Base-by-base conservation (phyloP, 495 filamentous ascomycete species). In the Chaetomium tenue region DNA sequence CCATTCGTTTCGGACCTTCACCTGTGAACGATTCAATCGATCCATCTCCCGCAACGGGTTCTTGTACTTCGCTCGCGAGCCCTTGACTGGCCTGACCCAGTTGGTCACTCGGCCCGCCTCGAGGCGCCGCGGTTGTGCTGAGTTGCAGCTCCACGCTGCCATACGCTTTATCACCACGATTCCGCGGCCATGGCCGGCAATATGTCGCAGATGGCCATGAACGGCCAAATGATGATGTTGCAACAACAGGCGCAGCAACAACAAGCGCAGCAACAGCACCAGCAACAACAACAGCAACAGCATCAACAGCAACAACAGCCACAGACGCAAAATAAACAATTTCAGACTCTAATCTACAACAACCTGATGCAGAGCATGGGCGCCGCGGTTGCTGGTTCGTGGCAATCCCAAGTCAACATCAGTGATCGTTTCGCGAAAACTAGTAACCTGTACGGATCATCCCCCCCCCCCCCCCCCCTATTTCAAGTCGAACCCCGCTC, bases 141-240 rank as follows among this genome's bases (percentile, higher is more conserved):
- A 26, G 22, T 25, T 25, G 16, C 54, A 9, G 33, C 3, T 20
- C 26, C 28, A 51, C 28, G 28, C n/a, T 39, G 46, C 58, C 7
- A 18, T 40, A 12, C 13, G 15, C 47, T 7, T 28, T 52, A 16
- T 12, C 66, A 58, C 42, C 48, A 59, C 37, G 22, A 51, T 61
- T 46, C 57, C 60, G 77, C 78, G 76, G 76, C 79, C 63, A 82
- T 82, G 80, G 79, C 80, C 74, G 77, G 77, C 58, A 80, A 80
- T 65, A 76, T 80, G 66, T 74, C 71, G 65, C 76, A 77, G 58
- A 82, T 80, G 77, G 75, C 66, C 61, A 65, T 65, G 37, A 73
- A 66, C 55, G 74, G 69, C 70, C 68, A 74, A 53, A 69, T 76
- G 66, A 68, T 76, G 65, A 71, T 75, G 65, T 70, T 72, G 63